Evolutionary conservation across 495 filamentous ascomycete species (phyloP), one percentile per base, ranked within the genome.

Genomic region (Friedmanniomyces simplex): DNA sequence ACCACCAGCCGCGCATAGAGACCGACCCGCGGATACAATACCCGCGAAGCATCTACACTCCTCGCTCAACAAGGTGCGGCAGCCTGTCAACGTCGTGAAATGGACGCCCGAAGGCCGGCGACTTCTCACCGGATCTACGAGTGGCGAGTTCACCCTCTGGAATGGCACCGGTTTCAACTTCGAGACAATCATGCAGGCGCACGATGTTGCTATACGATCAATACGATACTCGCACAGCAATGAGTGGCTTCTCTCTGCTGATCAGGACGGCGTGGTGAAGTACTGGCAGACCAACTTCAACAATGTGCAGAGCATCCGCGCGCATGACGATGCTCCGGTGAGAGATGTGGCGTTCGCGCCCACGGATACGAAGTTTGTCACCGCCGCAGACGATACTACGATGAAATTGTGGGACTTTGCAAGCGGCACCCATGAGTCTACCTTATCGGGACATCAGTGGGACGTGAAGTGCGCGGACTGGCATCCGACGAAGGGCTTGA

Each of bases 261-360:
- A 96, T 70, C 90, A 96, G 65, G 88, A 90, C 64, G 93, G 93
- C 37, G 78, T 91, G 61, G 84, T 98, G 69, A 98, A 97, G 72
- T 97, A 97, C 73, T 98, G 91, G 91, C 89, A 95, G 66, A 89
- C 93, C 1, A 98, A 97, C 70, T 96, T 98, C 76, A 97, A 98
- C 77, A 96, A 96, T 66, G 89, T 97, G 57, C 88, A 97, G 69
- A 87, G 85, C 30, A 87, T 98, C 43, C 87, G 90, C 68, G 93
- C 90, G 22, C 93, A 97, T 67, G 79, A 77, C 57, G 89, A 96
- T 64, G 21, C 34, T 16, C 83, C 93, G 22, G 85, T 98, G 49
- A 80, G 93, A 52, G 93, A 94, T 62, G 74, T 98, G n/a, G 83
- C 91, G 14, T 96, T 96, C 69, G 84, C 87, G 50, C 93, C 93